Percentiles rank a stretch among this genome's conserved stretches.
Conservation (phyloP, 2,329 filamentous ascomycete species). For the Fusarium sp. region DNA sequence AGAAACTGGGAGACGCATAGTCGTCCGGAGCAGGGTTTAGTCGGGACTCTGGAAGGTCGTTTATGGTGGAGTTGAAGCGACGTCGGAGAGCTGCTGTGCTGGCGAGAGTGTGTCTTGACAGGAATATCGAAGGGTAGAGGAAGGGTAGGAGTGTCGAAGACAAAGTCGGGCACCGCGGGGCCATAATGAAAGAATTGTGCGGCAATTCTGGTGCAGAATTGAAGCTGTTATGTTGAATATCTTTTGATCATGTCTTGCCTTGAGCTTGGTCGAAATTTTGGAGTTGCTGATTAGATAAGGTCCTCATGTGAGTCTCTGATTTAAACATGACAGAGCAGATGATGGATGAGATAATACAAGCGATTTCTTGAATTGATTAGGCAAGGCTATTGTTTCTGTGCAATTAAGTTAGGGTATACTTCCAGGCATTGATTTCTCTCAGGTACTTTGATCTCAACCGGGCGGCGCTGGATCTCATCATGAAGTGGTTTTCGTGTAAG, state of each 20-base stretch:
- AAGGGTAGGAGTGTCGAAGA: constrained; percentile 49
- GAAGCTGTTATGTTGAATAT: constrained; percentile 5
- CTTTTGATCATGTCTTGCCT: constrained; percentile 5
- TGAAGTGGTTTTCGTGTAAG: constrained; percentile 12
- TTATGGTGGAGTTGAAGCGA: constrained; percentile 45
- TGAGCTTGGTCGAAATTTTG: constrained; percentile 23
- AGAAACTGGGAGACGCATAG: constrained; percentile 84
- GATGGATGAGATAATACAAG: background rate
- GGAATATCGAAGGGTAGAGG: constrained; percentile 60
- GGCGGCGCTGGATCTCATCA: background rate
- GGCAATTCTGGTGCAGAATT: background rate
- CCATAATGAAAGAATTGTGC: constrained; percentile 35
- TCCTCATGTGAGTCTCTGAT: background rate
- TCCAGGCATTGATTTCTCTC: background rate
- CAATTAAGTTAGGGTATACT: background rate
- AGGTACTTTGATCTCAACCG: background rate
- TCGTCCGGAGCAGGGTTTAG: constrained; percentile 86
- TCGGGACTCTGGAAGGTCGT: constrained; percentile 60
- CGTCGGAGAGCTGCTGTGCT: constrained; percentile 17
- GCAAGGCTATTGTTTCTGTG: background rate
- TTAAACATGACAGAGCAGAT: background rate
- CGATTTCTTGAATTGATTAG: background rate
- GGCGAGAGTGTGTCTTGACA: constrained; percentile 18
- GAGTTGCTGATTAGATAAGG: constrained; percentile 36
- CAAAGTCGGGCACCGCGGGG: constrained; percentile 38